Evolutionary conservation across 2,329 filamentous ascomycete species (phyloP), one percentile per base, ranked within the genome.

Genomic region (Malbranchea zuffiana): DNA sequence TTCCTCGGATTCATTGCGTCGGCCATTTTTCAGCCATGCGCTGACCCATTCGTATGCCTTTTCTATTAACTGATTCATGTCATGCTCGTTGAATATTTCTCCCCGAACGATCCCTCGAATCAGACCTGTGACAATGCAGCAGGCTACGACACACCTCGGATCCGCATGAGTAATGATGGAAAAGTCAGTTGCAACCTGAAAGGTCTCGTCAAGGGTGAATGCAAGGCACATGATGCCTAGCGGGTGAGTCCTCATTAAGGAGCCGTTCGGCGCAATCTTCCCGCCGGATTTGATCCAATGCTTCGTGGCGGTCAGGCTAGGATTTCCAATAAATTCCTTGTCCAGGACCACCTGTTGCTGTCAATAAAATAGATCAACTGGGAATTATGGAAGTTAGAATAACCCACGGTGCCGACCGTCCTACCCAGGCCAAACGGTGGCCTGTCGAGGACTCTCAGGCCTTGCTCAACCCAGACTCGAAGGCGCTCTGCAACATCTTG

Each of bases 231-330:
- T 64, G 4, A 71, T 46, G 0, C 68, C 69, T 10, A 72, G 50
- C 0, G 66, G 65, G 38, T 72, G 67, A 6, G 67, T 72, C 6
- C 69, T 49, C 69, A 72, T 72, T 8, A 72, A 45, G 28, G 65
- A 68, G 1, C 69, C 69, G 36, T 73, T 73, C 0, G 69, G 65
- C 0, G 69, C 69, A 3, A 57, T 54, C 3, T 59, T 49, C 30
- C 57, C 57, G 0, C 53, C 54, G 1, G 55, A 52, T 3, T 56
- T 56, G 11, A 58, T 47, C 69, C 69, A 72, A 11, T 54, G 50
- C 7, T 51, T 46, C 2, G 59, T 53, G 2, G 69, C 66, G 4
- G 52, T 57, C 0, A 37, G 53, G 11, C 57, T 51, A 0, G 69
- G 68, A 24, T 66, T 51, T 0, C 51, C 46, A 0, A 63, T 50